phyloP scores from a whole-genome alignment of 352 stramenopile genomes.

The Phytophthora pluvialis region DNA sequence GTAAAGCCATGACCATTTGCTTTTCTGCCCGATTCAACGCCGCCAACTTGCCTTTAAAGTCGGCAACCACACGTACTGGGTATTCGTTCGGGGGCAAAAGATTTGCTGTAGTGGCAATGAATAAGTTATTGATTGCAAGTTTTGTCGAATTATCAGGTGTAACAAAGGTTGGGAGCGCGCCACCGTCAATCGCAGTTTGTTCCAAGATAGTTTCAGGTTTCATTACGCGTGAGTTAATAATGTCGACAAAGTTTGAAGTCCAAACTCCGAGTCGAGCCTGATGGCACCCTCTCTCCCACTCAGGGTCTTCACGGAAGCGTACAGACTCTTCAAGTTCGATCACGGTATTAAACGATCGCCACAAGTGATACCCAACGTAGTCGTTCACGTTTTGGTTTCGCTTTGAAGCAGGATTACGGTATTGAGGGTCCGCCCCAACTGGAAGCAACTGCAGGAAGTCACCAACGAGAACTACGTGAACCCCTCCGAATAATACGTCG shows the following conservation, averaged over 20 bases:
- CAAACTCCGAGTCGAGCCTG: background rate
- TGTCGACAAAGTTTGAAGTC: slow-evolving; percentile 1
- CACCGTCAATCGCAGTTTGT: too few relatives aligned
- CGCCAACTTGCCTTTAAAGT: slow-evolving; percentile 1
- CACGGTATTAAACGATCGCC: background rate
- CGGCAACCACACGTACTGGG: background rate
- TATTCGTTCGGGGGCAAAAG: background rate
- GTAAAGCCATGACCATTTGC: slow-evolving; percentile 1
- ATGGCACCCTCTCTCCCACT: background rate
- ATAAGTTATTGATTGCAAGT: background rate
- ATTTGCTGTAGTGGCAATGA: background rate
- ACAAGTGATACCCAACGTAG: background rate
- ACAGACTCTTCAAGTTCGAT: slow-evolving; percentile 4
- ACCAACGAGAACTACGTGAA: slow-evolving; percentile 11
- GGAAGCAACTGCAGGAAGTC: slow-evolving; percentile 14
- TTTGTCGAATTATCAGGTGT: slow-evolving; percentile 8
- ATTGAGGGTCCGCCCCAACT: slow-evolving; percentile 6
- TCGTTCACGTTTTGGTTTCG: background rate
- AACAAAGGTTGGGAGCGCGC: slow-evolving; percentile 2
- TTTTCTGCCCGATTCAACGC: background rate
- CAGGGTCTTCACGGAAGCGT: slow-evolving; percentile 8
- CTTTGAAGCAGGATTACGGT: background rate
- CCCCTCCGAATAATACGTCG: slow-evolving; percentile 5
- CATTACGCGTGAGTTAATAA: slow-evolving; percentile 5
- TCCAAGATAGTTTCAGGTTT: too few relatives aligned